Evolutionary conservation across 179 eudicot genomes (phyloP), one percentile per base, ranked within the genome.

Genomic region (Heliamphora pulchella): DNA sequence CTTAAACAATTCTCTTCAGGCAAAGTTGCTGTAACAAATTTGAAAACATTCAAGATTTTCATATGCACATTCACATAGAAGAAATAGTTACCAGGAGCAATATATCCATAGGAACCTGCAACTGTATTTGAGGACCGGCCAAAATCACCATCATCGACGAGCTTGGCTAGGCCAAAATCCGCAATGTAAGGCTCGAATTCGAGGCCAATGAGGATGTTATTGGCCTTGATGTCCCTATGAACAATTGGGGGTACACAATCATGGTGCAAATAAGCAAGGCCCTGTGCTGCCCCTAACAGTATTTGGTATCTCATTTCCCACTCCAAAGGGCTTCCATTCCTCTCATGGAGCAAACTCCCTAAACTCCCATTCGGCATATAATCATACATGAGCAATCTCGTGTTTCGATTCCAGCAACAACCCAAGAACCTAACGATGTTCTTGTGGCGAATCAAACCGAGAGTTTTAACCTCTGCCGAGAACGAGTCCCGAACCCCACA

Each of bases 231-330:
- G 51, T 93, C 97, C 20, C 97, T 85, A 70, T 93, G 97, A 81
- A 91, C 92, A 75, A 93, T 93, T 8, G 97, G 90, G 1, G 96
- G 97, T 18, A 80, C 89, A 84, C 97, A 91, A 73, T 93, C 97
- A 81, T 93, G 97, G 79, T 93, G 97, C 81, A 93, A 85, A 88
- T 93, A 93, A 5, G 97, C 87, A 9, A 93, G 85, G 17, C 97
- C 97, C 78, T 93, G 90, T 2, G 96, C 93, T 10, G 96, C 89
- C 22, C 93, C 97, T 46, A 93, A 74, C 22, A 91, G 53, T 55
- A 93, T 89, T 83, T 82, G 84, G 80, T 88, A 92, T 83, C 97
- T 89, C 48, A 89, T 79, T 58, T 87, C 93, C 97, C 97, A 93
- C 62, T 91, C 96, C 83, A 93, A 85, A 71, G 85, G 87, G 59